These are phyloP conservation scores for Xylaria palmicola DNA, from an alignment of 495 filamentous ascomycete species.

Conservation along the genomic window DNA sequence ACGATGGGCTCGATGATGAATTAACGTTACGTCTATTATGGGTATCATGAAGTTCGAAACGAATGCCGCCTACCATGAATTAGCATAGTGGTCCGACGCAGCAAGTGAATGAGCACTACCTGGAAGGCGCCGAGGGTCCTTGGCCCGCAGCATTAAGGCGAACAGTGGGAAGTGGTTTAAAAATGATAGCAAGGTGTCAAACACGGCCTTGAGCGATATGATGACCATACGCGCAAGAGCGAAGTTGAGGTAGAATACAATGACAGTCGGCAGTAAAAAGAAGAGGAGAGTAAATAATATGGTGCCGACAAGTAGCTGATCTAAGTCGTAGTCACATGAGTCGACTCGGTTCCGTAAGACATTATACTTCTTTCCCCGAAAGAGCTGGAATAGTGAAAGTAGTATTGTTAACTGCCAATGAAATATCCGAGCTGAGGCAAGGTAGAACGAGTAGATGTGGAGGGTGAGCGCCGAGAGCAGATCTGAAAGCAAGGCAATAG, in stretches of 20 bases:
- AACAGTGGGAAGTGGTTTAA: constrained; percentile 98
- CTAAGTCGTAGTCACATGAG: constrained; percentile 97
- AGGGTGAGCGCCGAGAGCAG: constrained; percentile 87
- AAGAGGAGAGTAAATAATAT: constrained; percentile 95
- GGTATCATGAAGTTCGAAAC: constrained; percentile 84
- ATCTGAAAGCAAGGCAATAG: constrained; percentile 94
- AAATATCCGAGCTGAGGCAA: constrained; percentile 93
- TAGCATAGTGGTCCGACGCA: neutral
- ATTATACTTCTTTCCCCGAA: constrained; percentile 96
- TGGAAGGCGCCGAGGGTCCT: constrained; percentile 86
- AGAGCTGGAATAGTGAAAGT: constrained; percentile 94
- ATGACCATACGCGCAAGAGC: constrained; percentile 91
- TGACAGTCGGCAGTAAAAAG: constrained; percentile 90
- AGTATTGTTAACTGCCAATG: constrained; percentile 98
- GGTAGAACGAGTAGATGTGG: constrained; percentile 97
- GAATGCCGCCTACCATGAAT: constrained; percentile 67
- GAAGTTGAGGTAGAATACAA: constrained; percentile 97
- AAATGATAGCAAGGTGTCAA: constrained; percentile 90
- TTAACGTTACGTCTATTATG: constrained; percentile 46
- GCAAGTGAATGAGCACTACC: constrained; percentile 45
- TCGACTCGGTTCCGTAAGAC: constrained; percentile 96
- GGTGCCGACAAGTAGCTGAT: constrained; percentile 93
- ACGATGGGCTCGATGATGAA: constrained; percentile 19
- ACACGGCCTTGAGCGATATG: constrained; percentile 81
- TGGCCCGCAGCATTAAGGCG: constrained; percentile 92